Conservation (phyloP, 352 stramenopile genomes). For the Globisporangium rhizosaccharum region DNA sequence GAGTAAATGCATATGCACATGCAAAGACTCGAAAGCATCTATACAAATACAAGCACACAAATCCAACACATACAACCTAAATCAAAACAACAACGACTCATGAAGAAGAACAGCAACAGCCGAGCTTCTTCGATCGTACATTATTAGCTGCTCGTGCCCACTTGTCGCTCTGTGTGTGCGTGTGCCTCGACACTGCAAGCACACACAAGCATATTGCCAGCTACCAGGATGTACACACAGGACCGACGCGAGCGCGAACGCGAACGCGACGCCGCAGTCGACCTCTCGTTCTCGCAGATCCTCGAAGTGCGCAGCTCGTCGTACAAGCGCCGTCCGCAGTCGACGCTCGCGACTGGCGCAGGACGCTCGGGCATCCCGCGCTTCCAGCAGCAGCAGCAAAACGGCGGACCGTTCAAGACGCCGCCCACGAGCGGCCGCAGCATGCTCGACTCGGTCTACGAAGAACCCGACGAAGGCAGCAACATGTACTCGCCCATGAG, state of each 20-base stretch:
- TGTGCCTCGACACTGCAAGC: neutral
- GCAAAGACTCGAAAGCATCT: too few species aligned
- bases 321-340: slow-evolving; percentile 35
- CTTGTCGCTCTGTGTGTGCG: too few species aligned
- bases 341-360: slow-evolving; percentile 9
- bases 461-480: slow-evolving; percentile 14
- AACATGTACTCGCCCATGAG: slow-evolving; percentile 17
- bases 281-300: slow-evolving; percentile 81
- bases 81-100: too few species aligned
- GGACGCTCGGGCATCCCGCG: slow-evolving; percentile 12
- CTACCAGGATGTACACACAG: slow-evolving; percentile 8
- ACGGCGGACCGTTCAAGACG: slow-evolving; percentile 10
- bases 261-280: slow-evolving; percentile 15
- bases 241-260: slow-evolving; percentile 18
- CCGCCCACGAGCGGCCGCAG: slow-evolving; percentile 16
- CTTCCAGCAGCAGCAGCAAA: slow-evolving; percentile 6
- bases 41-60: too few species aligned
- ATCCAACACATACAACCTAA: too few species aligned
- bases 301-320: slow-evolving; percentile 56
- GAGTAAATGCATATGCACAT: too few species aligned
- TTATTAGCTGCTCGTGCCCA: too few species aligned
- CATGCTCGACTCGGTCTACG: slow-evolving; percentile 59
- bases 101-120: too few species aligned
- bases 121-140: too few species aligned
- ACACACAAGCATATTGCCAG: too few species aligned